phyloP scores from a whole-genome alignment of 1,284 basidiomycete species.

The Ganoderma leucocontextum region DNA sequence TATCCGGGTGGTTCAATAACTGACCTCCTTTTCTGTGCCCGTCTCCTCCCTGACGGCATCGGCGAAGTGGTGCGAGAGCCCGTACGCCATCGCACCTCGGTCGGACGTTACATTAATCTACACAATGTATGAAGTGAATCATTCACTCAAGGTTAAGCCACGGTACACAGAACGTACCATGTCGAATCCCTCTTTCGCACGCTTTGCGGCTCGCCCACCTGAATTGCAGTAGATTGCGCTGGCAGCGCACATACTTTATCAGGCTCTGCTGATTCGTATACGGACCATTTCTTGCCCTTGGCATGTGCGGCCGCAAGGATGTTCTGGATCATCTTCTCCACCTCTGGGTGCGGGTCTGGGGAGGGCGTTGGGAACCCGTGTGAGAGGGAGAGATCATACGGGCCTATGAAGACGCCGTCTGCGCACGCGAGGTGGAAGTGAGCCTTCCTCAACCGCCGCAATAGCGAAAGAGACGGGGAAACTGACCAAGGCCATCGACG shows the following conservation, averaged over 20 bases:
- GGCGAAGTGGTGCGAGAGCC: no score
- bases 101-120: no score
- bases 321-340: constrained; percentile 67
- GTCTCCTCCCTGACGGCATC: no score
- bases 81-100: no score
- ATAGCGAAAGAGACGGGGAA: neutral
- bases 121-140: no score
- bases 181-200: constrained; percentile 53
- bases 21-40: no score
- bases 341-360: constrained; percentile 68
- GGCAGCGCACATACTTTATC: neutral
- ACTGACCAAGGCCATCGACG: constrained; percentile 69
- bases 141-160: no score
- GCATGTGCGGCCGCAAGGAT: constrained; percentile 62
- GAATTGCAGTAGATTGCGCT: constrained; percentile 46
- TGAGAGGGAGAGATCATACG: constrained; percentile 70
- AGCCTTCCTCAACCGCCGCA: neutral
- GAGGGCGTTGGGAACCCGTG: constrained; percentile 65
- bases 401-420: constrained; percentile 72
- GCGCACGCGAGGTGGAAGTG: neutral
- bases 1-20: no score
- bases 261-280: neutral
- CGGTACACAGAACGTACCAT: constrained; percentile 38
- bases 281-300: constrained; percentile 73
- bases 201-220: constrained; percentile 47